Evolutionary conservation across 2,329 filamentous ascomycete genomes (phyloP), one percentile per base, ranked within the genome.

Genomic region (Trichoderma sp.): DNA sequence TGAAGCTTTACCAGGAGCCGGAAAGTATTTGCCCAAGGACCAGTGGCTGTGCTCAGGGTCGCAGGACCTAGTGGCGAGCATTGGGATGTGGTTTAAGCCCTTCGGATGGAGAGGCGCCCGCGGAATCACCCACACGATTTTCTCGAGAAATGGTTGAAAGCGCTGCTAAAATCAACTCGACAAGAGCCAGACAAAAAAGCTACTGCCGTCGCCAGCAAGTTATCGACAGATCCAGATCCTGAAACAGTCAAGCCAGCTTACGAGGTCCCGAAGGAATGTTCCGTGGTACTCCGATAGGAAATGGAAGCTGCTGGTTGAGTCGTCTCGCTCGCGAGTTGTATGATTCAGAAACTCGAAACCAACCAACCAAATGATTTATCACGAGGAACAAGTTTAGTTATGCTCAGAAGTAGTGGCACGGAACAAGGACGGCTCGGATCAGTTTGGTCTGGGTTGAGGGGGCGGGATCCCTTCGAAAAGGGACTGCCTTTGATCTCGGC

Each of bases 61-160:
- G 80, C 81, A 81, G 78, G 85, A 84, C 81, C 86, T 85, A 77
- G 86, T 84, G 82, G 86, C 85, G 79, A 88, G 85, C 87, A 88
- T 87, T 86, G 82, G 83, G 80, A 80, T 32, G 50, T 36, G 61
- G 32, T 58, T 69, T 55, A 34, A 12, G 58, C 12, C 12, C 57
- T 50, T 62, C 43, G 39, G 70, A 58, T 62, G 30, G 43, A 68
- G 34, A 70, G 59, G 66, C 34, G 50, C 34, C 66, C 59, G 58
- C 47, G 57, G 43, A 34, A 61, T 36, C 63, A 62, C 55, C 62
- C 55, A 62, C 36, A 39, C 43, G 55, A 63, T 43, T 63, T 71
- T 43, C 34, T 61, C 57, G 39, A 55, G 39, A 68, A 50, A 63
- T 55, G 34, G 20, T 43, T 26, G 57, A 61, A 58, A 43, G 53